These are phyloP conservation scores for Paramecium octaurelia DNA, from an alignment of 73 alveolate species.

Conservation along the genomic window DNA sequence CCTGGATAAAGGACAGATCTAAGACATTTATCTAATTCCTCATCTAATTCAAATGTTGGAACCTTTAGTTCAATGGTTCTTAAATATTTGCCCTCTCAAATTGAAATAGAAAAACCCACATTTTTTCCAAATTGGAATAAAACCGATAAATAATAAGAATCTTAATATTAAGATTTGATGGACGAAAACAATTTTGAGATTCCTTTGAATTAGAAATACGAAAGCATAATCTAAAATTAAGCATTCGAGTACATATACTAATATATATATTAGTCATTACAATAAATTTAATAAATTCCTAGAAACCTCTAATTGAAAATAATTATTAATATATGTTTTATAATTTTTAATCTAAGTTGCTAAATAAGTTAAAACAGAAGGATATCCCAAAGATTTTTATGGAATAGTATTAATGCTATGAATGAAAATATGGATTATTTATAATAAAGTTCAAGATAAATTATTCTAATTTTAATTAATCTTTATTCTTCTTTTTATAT, in stretches of 20 bases:
- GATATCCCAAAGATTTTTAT: too few species aligned
- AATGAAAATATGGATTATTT: too few species aligned
- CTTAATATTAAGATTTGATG: neutral
- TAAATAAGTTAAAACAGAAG: neutral
- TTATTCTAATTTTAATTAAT: too few species aligned
- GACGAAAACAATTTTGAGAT: neutral
- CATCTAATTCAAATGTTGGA: neutral
- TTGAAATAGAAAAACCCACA: neutral
- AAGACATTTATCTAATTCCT: neutral
- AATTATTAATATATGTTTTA: neutral
- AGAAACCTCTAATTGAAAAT: slow-evolving; percentile 15
- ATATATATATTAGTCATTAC: neutral
- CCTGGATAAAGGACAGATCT: neutral
- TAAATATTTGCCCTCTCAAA: neutral
- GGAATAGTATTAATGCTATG: too few species aligned
- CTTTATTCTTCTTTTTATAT: neutral
- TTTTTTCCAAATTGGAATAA: neutral
- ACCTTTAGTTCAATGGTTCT: neutral
- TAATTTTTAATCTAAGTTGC: neutral
- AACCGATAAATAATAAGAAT: neutral
- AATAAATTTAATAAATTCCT: neutral
- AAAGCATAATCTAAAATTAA: neutral
- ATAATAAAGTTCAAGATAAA: neutral
- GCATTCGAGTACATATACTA: neutral
- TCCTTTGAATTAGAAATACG: neutral